Evolutionary conservation across 768 basidiomycete genomes (phyloP).

Genomic region (Hypholoma sublateritium): DNA sequence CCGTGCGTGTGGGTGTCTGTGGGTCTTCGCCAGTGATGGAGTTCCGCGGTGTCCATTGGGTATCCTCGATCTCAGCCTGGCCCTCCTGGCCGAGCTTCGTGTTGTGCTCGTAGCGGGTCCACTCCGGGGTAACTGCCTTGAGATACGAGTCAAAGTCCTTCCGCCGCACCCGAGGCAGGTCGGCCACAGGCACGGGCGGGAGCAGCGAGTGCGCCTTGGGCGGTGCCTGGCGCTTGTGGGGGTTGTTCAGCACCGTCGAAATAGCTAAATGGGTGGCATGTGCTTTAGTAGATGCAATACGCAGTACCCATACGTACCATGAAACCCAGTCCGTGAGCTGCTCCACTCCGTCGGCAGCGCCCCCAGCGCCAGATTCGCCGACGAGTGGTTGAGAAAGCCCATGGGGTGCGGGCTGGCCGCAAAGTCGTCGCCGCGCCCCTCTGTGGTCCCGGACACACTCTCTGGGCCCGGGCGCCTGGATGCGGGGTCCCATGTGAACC

Average conservation of each 20-base stretch:
- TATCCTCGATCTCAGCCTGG: constrained; percentile 39
- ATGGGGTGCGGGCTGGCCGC: constrained; percentile 50
- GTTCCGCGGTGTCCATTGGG: constrained; percentile 23
- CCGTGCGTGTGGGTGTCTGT: constrained; percentile 14
- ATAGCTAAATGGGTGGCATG: constrained; percentile 57
- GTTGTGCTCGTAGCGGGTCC: constrained; percentile 68
- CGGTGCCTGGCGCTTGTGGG: constrained; percentile 79
- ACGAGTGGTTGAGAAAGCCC: constrained; percentile 49
- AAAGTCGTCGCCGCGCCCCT: constrained; percentile 66
- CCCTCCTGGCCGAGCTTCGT: constrained; percentile 38
- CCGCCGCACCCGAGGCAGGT: constrained; percentile 76
- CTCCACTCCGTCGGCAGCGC: constrained; percentile 71
- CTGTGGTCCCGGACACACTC: constrained; percentile 72
- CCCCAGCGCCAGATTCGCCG: constrained; percentile 45
- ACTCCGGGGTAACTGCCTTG: constrained; percentile 67
- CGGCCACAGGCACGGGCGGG: constrained; percentile 67
- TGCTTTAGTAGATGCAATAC: neutral
- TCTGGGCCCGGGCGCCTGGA: constrained; percentile 60
- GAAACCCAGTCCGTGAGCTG: constrained; percentile 82
- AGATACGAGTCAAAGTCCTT: constrained; percentile 88
- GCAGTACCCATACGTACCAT: constrained; percentile 50
- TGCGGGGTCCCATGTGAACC: constrained; percentile 75
- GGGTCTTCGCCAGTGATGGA: constrained; percentile 18
- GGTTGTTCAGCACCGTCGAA: constrained; percentile 91
- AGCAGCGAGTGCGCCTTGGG: constrained; percentile 85